Evolutionary conservation across 345 rosid species (phyloP).

Genomic region (Carallia brachiata): DNA sequence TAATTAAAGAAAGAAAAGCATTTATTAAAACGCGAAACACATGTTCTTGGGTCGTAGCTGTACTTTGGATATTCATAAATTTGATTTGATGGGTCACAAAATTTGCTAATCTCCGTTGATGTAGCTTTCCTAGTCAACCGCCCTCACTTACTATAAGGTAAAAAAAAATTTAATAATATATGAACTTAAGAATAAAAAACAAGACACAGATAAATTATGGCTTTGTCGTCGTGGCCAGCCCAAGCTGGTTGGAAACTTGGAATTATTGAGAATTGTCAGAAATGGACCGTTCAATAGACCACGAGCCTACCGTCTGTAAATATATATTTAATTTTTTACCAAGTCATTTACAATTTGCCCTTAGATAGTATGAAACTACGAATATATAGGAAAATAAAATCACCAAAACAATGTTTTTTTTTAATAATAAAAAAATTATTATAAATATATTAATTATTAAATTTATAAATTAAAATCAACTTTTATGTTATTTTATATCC

Average conservation of each 20-base stretch:
- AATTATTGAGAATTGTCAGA: slow-evolving; percentile 48
- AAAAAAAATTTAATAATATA: slow-evolving; percentile 12
- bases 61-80: neutral
- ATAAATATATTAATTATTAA: too few relatives aligned
- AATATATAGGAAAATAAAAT: too few relatives aligned
- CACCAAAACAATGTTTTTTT: neutral
- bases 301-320: slow-evolving; percentile 11
- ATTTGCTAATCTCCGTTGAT: slow-evolving; percentile 11
- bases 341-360: slow-evolving; percentile 24
- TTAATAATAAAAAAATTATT: neutral
- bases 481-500: too few relatives aligned
- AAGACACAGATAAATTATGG: neutral
- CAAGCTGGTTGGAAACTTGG: slow-evolving; percentile 1
- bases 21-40: neutral
- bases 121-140: slow-evolving; percentile 38
- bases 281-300: slow-evolving; percentile 33
- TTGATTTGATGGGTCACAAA: slow-evolving; percentile 8
- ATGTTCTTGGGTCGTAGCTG: slow-evolving; percentile 3
- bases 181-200: neutral
- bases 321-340: neutral
- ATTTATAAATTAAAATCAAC: too few relatives aligned
- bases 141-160: slow-evolving; percentile 28
- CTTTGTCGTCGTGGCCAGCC: slow-evolving; percentile 35
- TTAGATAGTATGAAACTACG: neutral
- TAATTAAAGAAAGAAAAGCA: too few relatives aligned